phyloP scores from a whole-genome alignment of 2,329 filamentous ascomycete genomes.

The Fusarium setosum region DNA sequence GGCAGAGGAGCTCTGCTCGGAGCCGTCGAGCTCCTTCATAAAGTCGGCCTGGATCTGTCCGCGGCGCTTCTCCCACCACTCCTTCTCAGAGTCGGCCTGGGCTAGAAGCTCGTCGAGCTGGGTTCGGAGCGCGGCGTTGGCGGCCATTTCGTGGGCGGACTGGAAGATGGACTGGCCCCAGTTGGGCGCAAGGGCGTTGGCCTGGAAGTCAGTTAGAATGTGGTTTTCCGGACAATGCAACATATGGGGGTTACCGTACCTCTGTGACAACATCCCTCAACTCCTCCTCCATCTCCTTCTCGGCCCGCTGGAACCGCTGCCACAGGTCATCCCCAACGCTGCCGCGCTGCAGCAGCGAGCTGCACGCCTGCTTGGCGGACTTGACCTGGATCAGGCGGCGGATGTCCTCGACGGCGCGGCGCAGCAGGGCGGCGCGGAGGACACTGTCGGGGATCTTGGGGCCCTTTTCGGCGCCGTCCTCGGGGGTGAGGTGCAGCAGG shows the following conservation, averaged over 20 bases:
- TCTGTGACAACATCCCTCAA: constrained; percentile 93
- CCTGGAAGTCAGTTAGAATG: constrained; percentile 65
- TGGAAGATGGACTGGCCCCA: constrained; percentile 99
- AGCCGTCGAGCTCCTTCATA: constrained; percentile 84
- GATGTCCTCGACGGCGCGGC: constrained; percentile 93
- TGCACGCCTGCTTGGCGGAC: constrained; percentile 87
- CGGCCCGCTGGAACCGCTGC: constrained; percentile 90
- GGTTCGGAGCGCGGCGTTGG: constrained; percentile 81
- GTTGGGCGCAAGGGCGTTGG: constrained; percentile 86
- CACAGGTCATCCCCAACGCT: constrained; percentile 96
- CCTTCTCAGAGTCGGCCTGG: constrained; percentile 78
- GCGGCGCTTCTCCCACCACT: constrained; percentile 92
- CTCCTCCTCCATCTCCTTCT: constrained; percentile 98
- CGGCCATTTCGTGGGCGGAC: constrained; percentile 93
- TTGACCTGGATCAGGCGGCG: constrained; percentile 90
- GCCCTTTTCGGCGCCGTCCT: constrained; percentile 72
- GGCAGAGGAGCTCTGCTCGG: constrained; percentile 59
- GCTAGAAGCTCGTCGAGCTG: constrained; percentile 80
- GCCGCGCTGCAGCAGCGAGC: constrained; percentile 84
- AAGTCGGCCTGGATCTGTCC: constrained; percentile 79
- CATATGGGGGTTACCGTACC: constrained; percentile 58
- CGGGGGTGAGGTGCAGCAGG: constrained; percentile 81
- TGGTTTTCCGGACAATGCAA: neutral
- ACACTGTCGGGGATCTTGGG: constrained; percentile 83
- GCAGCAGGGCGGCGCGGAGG: constrained; percentile 86